phyloP scores from a whole-genome alignment of 768 basidiomycete species.

The Leucocoprinus sp. region DNA sequence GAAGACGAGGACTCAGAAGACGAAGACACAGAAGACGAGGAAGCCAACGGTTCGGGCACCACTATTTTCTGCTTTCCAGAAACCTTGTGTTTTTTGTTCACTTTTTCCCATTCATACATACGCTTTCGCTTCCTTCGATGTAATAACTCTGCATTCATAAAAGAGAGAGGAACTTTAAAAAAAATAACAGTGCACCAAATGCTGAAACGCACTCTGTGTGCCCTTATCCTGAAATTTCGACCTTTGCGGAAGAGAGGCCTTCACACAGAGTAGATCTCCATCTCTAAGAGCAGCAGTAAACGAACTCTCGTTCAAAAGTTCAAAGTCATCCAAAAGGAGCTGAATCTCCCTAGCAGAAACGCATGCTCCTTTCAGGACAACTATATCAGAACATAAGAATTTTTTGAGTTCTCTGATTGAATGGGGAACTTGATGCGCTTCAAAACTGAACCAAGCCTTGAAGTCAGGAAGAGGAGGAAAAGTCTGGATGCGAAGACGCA shows the following conservation, averaged over 20 bases:
- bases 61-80: background rate
- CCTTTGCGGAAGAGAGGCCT: slow-evolving; percentile 10
- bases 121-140: slow-evolving; percentile 9
- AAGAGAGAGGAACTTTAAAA: background rate
- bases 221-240: slow-evolving; percentile 5
- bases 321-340: slow-evolving; percentile 39
- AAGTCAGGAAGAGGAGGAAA: slow-evolving; percentile 37
- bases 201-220: background rate
- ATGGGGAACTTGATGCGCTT: slow-evolving; percentile 15
- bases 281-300: slow-evolving; percentile 34
- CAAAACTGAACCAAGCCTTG: slow-evolving; percentile 45
- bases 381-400: slow-evolving; percentile 27
- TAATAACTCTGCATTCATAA: background rate
- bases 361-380: slow-evolving; percentile 19
- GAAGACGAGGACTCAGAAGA: slow-evolving; percentile 20
- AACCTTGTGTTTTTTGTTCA: slow-evolving; percentile 8
- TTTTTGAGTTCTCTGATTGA: slow-evolving; percentile 27
- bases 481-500: slow-evolving; percentile 47
- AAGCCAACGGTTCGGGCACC: slow-evolving; percentile 12
- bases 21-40: slow-evolving; percentile 19
- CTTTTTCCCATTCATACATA: background rate
- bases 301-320: slow-evolving; percentile 33
- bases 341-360: slow-evolving; percentile 18
- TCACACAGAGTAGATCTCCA: slow-evolving; percentile 38
- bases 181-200: background rate